Percentiles rank a stretch among this genome's conserved stretches.
Conservation (phyloP, 495 filamentous ascomycete genomes). For the Daldinia bambusicola region DNA sequence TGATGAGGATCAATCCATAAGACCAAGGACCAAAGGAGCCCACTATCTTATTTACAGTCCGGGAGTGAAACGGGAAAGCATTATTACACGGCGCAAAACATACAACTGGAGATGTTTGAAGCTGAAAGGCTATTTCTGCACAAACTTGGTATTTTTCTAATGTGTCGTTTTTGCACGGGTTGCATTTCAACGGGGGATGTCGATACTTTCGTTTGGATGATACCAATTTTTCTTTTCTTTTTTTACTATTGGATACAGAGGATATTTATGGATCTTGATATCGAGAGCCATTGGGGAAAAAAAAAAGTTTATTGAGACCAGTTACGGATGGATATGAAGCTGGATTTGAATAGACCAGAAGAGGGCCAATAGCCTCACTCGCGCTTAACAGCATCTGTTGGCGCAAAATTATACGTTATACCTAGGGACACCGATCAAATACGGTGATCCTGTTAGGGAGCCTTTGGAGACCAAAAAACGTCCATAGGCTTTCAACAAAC, state of each 20-base stretch:
- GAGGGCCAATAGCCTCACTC: conserved; percentile 38
- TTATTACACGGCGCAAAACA: conserved; percentile 45
- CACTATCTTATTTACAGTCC: conserved; percentile 38
- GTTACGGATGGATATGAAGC: conserved; percentile 37
- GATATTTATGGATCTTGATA: conserved; percentile 23
- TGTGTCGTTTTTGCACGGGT: conserved; percentile 39
- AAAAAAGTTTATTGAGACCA: conserved; percentile 36
- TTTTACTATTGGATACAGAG: conserved; percentile 38
- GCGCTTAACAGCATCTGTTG: conserved; percentile 34
- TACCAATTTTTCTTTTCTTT: conserved; percentile 47
- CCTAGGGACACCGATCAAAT: conserved; percentile 24
- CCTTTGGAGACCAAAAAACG: conserved; percentile 24
- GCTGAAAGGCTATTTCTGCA: conserved; percentile 40
- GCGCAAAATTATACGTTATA: conserved; percentile 45
- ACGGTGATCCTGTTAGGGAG: conserved; percentile 36
- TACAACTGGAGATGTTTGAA: conserved; percentile 41
- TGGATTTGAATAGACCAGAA: conserved; percentile 44
- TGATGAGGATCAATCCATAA: conserved; percentile 40
- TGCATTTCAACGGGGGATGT: conserved; percentile 35
- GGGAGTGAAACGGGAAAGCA: conserved; percentile 38
- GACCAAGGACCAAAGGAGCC: conserved; percentile 43
- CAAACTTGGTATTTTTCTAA: conserved; percentile 42
- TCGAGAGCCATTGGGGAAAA: conserved; percentile 38
- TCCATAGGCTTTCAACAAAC: conserved; percentile 43
- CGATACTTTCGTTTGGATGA: conserved; percentile 52